Base-by-base conservation (phyloP, 1,284 basidiomycete genomes). In the Naganishia sp. region DNA sequence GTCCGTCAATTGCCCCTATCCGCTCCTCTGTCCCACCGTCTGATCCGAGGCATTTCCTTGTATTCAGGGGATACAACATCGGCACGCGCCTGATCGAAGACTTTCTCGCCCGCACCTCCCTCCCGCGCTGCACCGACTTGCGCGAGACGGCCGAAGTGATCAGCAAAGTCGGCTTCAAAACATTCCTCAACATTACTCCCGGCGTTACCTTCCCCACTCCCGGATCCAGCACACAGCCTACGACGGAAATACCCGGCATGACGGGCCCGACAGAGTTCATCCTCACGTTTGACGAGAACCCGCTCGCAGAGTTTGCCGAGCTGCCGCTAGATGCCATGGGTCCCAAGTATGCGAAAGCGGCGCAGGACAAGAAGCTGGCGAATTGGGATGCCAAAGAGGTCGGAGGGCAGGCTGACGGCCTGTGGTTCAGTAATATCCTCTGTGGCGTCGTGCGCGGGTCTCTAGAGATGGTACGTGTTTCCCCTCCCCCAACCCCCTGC, bases 161-260 rank as follows among this genome's bases (percentile, higher is more conserved):
- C 13, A 85, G 92, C 10, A 95, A 96, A 85, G 93, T 99, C 72
- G 96, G 94, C n/a, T 99, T 99, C 85, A 97, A 97, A 80, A 89
- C 93, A 15, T 99, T 99, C 79, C 82, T 99, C 64, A 97, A 97
- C 77, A 90, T 98, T 72, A 88, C 90, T 0, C 96, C 96, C 0
- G 83, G 82, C 33, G 85, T 98, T 56, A 85, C 87, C 9, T 92
- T 95, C 72, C 83, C 84, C 70, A 75, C 82, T 65, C 13, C 81
- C 83, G 13, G 79, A 79, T 81, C 83, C 10, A 39, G 4, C 4
- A 39, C 36, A 39, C 7, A 13, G n/a, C 11, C 63, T 15, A 52
- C 55, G 16, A 52, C 55, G 16, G 48, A 50, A 31, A 42, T 56
- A 2, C 43, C 64, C 39, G 64, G 46, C 10, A 70, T 73, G 56